These are phyloP conservation scores for Fraxinus nigra DNA, from an alignment of 305 asterid genomes.

Conservation along the genomic window DNA sequence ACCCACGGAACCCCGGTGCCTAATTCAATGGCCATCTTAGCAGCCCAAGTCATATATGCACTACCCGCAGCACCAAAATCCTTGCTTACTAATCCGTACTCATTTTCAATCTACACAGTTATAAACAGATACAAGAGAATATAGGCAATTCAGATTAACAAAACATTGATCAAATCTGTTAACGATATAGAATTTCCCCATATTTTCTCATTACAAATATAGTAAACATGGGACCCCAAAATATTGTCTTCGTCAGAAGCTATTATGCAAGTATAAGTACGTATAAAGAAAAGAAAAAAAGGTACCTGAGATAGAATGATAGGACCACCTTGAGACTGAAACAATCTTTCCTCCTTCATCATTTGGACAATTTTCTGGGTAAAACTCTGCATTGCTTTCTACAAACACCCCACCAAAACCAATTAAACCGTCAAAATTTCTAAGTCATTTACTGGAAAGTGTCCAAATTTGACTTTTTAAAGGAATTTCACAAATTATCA, in stretches of 20 bases:
- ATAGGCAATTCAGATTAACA: neutral
- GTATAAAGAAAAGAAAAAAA: neutral
- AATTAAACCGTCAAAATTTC: neutral
- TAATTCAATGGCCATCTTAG: constrained; percentile 75
- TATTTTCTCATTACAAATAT: neutral
- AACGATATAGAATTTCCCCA: neutral
- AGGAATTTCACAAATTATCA: neutral
- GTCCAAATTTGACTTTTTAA: neutral
- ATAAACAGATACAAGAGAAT: neutral
- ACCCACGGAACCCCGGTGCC: constrained; percentile 93
- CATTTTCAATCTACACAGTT: constrained; percentile 76
- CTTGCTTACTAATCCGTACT: constrained; percentile 65
- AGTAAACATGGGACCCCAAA: neutral
- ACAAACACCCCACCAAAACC: constrained; percentile 4
- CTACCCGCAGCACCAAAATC: constrained; percentile 63
- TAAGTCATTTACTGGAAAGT: neutral
- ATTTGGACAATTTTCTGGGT: constrained; percentile 80
- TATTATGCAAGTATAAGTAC: neutral
- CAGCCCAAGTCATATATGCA: constrained; percentile 87
- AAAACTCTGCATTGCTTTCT: constrained; percentile 88
- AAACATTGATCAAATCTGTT: neutral
- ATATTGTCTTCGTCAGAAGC: neutral
- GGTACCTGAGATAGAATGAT: constrained; percentile 91
- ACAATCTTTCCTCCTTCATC: constrained; percentile 81
- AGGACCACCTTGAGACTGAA: constrained; percentile 94